Evolutionary conservation across 2,329 filamentous ascomycete species (phyloP), one percentile per base, ranked within the genome.

Genomic region (Coniella lustricola): DNA sequence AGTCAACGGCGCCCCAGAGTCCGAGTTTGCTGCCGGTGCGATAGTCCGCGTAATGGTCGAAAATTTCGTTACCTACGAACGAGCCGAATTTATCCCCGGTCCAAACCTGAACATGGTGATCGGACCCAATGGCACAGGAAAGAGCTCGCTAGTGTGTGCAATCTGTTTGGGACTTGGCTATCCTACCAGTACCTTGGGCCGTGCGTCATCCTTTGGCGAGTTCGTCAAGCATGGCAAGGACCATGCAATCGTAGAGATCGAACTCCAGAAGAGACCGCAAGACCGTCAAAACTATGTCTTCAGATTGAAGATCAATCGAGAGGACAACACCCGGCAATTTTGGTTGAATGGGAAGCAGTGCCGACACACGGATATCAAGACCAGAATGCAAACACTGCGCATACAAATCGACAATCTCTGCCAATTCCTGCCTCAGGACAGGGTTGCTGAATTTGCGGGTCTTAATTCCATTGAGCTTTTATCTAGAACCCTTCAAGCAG

Each of bases 341-440:
- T 85, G 75, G 62, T 64, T 97, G 29, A 84, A 96, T 62, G 83
- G 82, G 35, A 78, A 74, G 54, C 75, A 77, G 48, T 67, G 73
- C 4, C 74, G 74, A 1, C 78, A 82, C 54, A 85, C 83, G 59
- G 73, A 73, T 3, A 75, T 97, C 7, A 74, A 85, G 57, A 68
- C 74, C 9, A 69, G 95, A 42, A 85, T 84, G 52, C 77, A 73
- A 51, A 75, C 74, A 9, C 82, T 95, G 59, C 85, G 85, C 42
- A 97, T 98, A 44, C 93, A 98, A 65, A 88, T 97, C 55, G 93
- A 98, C 70, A 98, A 98, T 58, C 75, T 98, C 2, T 98, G 93
- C 64, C 93, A 98, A 63, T 98, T 98, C 59, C 71, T 98, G 38
- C 93, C 93, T 0, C 93, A 98, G 65, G 93, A 98, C 63, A 86